Evolutionary conservation across 345 rosid species (phyloP).

Genomic region (Brassica nigra): DNA sequence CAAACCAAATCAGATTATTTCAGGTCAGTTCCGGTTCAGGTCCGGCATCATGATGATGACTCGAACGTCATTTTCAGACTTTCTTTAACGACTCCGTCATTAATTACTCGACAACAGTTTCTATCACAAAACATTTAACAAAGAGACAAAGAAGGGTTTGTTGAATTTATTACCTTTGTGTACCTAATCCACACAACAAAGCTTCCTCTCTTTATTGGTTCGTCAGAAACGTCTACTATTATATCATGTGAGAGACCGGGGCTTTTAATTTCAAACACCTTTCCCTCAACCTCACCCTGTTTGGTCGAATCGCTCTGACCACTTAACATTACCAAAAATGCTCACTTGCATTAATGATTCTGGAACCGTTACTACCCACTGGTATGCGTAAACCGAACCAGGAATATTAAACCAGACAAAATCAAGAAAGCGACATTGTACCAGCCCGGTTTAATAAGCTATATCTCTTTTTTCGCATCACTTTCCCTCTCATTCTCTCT

Average conservation of each 20-base stretch:
- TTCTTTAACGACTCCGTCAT: conserved; percentile 28
- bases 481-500: conserved; percentile 47
- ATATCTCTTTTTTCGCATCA: conserved; percentile 18
- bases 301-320: conserved; percentile 33
- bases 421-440: neutral
- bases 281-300: conserved; percentile 8
- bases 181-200: conserved; percentile 33
- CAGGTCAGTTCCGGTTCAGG: neutral
- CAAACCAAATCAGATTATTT: neutral
- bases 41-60: neutral
- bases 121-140: conserved; percentile 19
- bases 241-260: neutral
- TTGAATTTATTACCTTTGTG: conserved; percentile 31
- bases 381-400: neutral
- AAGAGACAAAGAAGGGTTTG: conserved; percentile 21
- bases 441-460: conserved; percentile 25
- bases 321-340: neutral
- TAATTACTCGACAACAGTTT: conserved; percentile 20
- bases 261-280: conserved; percentile 5
- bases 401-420: neutral
- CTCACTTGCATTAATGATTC: conserved; percentile 21
- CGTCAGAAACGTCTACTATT: conserved; percentile 15
- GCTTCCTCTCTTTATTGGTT: neutral
- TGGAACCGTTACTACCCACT: conserved; percentile 10
- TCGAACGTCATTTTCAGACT: conserved; percentile 34